Percentiles rank a stretch among this genome's conserved stretches.
These are phyloP conservation scores for Wickerhamiella infanticola DNA, from an alignment of 1,139 yeast species.

Conservation along the genomic window DNA sequence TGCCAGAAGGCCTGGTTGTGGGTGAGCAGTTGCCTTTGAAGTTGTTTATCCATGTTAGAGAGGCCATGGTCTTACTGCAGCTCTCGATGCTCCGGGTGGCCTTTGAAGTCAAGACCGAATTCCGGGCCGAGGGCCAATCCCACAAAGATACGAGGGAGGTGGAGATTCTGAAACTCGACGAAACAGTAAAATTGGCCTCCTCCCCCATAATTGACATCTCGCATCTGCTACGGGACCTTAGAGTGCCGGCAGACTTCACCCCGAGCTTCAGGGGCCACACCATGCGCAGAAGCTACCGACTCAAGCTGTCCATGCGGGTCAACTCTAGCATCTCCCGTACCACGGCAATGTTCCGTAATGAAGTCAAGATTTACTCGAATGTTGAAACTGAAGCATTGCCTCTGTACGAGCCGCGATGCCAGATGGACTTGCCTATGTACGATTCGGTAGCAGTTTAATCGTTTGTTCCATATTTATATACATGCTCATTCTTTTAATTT, in stretches of 20 bases:
- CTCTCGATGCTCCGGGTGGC: conserved; percentile 4
- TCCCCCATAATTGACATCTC: not conserved
- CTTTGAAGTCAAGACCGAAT: conserved; percentile 2
- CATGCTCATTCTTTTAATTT: too few species aligned
- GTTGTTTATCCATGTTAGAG: not conserved
- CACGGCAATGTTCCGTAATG: not conserved
- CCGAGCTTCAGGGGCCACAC: conserved; percentile 1
- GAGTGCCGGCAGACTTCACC: not conserved
- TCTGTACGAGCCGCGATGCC: not conserved
- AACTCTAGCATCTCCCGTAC: not conserved
- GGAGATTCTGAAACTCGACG: not conserved
- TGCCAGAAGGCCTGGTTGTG: not conserved
- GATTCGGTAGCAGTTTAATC: not conserved
- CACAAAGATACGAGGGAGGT: not conserved
- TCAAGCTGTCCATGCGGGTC: not conserved
- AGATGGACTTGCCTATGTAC: not conserved
- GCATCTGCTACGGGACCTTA: not conserved
- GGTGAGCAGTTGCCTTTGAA: conserved; percentile 1
- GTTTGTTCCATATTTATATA: too few species aligned
- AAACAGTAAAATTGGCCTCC: not conserved
- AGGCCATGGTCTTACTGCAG: conserved; percentile 1
- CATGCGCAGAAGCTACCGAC: not conserved
- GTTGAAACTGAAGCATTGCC: not conserved
- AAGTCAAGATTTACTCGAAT: not conserved
- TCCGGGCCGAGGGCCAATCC: conserved; percentile 2